Evolutionary conservation across 2,329 filamentous ascomycete genomes (phyloP), one percentile per base, ranked within the genome.

Genomic region (Achaetomium macrosporum): DNA sequence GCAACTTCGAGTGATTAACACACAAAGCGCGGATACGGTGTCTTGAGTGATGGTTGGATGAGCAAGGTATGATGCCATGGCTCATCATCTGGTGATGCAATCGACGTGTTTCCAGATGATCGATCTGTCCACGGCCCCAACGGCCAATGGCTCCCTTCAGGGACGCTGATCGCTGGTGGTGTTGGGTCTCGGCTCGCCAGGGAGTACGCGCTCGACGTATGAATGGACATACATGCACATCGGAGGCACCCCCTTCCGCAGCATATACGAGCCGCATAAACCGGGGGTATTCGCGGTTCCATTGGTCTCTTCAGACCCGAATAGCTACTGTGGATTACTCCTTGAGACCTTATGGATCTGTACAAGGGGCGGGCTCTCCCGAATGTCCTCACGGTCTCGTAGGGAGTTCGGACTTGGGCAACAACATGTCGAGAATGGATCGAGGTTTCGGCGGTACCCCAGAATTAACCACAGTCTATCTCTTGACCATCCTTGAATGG

Each of bases 1-100:
- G 60, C 58, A 62, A 62, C 50, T 62, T 61, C 51, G 55, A 50
- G 51, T 10, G 30, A 12, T 3, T 13, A 45, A 20, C 25, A 41
- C 40, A 47, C 16, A 41, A 40, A 36, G 31, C 36, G 20, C 15
- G 29, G 48, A 47, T 35, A 37, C 30, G 42, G 41, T 41, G 49
- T 57, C 43, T 42, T 17, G 42, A 36, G n/a, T 41, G 36, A 44
- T 56, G 46, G 54, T 54, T 54, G 36, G 49, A 41, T 20, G 42
- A 31, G 11, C 20, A 41, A 29, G 42, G 3, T 37, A n/a, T 15
- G 39, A 30, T 53, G 47, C 31, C 20, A 35, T 39, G 30, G 37
- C 42, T 16, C 29, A n/a, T 41, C 30, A 37, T n/a, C 48, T 37
- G 39, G 53, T 57, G 53, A 46, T 57, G 50, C 50, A 49, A 51